Conservation (phyloP, 176 grass and related monocot species). For the Luzula sylvatica region DNA sequence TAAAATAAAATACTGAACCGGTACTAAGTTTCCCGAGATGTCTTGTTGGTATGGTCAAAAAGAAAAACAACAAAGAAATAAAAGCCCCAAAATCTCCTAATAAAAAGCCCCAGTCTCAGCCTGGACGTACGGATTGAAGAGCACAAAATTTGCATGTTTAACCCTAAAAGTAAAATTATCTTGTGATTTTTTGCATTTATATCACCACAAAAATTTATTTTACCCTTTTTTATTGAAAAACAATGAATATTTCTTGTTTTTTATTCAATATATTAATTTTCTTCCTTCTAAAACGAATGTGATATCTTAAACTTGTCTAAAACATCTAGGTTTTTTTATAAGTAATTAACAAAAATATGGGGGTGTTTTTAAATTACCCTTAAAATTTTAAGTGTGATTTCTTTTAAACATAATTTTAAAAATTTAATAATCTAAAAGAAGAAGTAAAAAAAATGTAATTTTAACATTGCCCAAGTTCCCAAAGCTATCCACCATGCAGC, state of each 20-base stretch:
- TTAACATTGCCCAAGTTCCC: slow-evolving; percentile 41
- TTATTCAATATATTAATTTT: too few relatives aligned
- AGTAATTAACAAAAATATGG: too few relatives aligned
- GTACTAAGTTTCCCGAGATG: slow-evolving; percentile 34
- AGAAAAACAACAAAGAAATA: slow-evolving; percentile 29
- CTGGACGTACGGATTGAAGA: slow-evolving; percentile 17
- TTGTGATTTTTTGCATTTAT: not conserved
- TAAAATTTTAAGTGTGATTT: too few relatives aligned
- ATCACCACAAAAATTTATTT: too few relatives aligned
- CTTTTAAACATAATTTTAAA: too few relatives aligned
- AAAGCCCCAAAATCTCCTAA: slow-evolving; percentile 14
- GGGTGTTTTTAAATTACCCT: too few relatives aligned
- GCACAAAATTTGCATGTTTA: not conserved
- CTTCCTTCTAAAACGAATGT: too few relatives aligned
- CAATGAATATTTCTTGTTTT: too few relatives aligned
- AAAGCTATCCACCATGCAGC: slow-evolving; percentile 41
- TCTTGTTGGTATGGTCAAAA: slow-evolving; percentile 34
- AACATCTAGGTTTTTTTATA: too few relatives aligned
- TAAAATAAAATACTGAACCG: slow-evolving; percentile 3
- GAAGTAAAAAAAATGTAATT: slow-evolving; percentile 9
- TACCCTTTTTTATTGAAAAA: too few relatives aligned
- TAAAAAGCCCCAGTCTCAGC: slow-evolving; percentile 16
- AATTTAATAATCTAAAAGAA: too few relatives aligned
- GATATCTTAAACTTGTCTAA: too few relatives aligned
- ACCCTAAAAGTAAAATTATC: not conserved